Percentiles rank a stretch among this genome's conserved stretches.
These are phyloP conservation scores for Pelargonium exstipulatum DNA, from an alignment of 441 rosid species.

Conservation along the genomic window DNA sequence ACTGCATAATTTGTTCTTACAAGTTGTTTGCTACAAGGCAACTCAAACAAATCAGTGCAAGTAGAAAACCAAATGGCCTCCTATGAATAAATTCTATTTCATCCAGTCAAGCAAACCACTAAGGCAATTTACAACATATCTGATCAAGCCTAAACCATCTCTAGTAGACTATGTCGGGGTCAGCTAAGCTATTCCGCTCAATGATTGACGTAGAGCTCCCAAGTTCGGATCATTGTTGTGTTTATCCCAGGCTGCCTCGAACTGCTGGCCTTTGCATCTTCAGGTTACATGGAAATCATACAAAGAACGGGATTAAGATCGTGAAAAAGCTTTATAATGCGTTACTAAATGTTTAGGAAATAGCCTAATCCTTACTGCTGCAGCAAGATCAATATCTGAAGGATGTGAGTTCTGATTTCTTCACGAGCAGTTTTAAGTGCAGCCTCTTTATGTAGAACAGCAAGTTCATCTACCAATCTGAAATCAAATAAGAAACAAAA, in stretches of 20 bases:
- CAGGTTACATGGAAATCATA: neutral
- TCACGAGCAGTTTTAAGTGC: slow-evolving; percentile 52
- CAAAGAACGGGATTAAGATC: neutral
- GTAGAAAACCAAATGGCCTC: too few relatives aligned
- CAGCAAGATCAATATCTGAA: slow-evolving; percentile 50
- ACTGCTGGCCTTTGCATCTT: slow-evolving; percentile 60
- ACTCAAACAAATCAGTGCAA: too few relatives aligned
- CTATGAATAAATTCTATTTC: too few relatives aligned
- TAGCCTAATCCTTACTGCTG: slow-evolving; percentile 44
- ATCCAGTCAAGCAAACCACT: too few relatives aligned
- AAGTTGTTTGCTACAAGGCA: too few relatives aligned
- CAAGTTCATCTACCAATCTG: slow-evolving; percentile 82
- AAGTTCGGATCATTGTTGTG: slow-evolving; percentile 58
- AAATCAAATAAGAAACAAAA: slow-evolving; percentile 6
- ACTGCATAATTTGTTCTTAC: too few relatives aligned
- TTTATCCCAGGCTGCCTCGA: slow-evolving; percentile 56
- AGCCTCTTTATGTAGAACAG: slow-evolving; percentile 56
- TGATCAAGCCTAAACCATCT: too few relatives aligned
- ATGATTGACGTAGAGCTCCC: slow-evolving; percentile 23
- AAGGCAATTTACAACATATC: too few relatives aligned
- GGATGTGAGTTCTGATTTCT: slow-evolving; percentile 51
- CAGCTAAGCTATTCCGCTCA: slow-evolving; percentile 20
- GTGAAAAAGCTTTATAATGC: neutral
- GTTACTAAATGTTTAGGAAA: neutral
- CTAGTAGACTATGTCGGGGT: too few relatives aligned